Conservation (phyloP, 2,329 filamentous ascomycete genomes). For the Penicillium sp. region DNA sequence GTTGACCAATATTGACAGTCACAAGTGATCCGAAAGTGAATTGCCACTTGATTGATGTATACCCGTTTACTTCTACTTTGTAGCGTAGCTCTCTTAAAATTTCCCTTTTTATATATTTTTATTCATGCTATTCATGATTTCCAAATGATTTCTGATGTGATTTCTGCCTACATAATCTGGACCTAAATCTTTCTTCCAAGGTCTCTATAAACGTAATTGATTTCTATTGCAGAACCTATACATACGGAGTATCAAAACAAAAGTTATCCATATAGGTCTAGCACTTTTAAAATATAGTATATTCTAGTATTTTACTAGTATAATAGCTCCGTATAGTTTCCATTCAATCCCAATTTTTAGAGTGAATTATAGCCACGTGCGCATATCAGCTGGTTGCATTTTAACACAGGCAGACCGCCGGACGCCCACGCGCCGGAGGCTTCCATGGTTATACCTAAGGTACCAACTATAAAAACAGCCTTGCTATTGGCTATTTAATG, state of each 20-base stretch:
- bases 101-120: not conserved
- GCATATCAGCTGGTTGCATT: not conserved
- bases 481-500: not conserved
- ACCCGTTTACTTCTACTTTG: not conserved
- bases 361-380: not conserved
- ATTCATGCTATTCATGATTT: not conserved
- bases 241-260: not conserved
- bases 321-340: not conserved
- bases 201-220: not conserved
- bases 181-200: not conserved
- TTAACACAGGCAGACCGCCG: not conserved
- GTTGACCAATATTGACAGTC: not conserved
- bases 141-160: accelerated
- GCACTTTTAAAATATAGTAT: not conserved
- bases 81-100: not conserved
- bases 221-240: not conserved
- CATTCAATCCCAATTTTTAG: not conserved
- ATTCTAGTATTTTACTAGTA: not conserved
- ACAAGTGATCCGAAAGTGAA: not conserved
- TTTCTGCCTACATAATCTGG: not conserved
- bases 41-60: not conserved
- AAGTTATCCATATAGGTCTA: not conserved
- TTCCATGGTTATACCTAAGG: too few species aligned
- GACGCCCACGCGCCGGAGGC: not conserved
- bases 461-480: not conserved